Conservation (phyloP, 1,139 yeast genomes). For the Scheffersomyces titani region DNA sequence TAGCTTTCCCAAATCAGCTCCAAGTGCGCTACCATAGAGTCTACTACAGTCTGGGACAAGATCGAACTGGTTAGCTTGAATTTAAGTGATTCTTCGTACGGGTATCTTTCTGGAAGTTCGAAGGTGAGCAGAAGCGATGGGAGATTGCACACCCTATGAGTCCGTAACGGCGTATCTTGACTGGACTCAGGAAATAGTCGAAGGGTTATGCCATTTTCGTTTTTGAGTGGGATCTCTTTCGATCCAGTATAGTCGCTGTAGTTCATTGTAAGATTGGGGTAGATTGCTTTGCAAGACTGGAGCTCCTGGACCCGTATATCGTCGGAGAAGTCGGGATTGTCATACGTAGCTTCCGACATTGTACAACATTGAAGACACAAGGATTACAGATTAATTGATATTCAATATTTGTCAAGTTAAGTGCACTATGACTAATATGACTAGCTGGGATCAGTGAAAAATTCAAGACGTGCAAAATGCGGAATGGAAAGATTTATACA, state of each 20-base stretch:
- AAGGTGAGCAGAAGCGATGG: slow-evolving; percentile 35
- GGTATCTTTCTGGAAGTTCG: slow-evolving; percentile 27
- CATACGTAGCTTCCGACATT: background rate
- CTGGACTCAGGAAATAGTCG: background rate
- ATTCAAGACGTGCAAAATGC: background rate
- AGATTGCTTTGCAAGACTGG: slow-evolving; percentile 49
- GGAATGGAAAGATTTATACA: background rate
- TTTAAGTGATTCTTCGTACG: slow-evolving; percentile 29
- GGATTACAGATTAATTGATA: background rate
- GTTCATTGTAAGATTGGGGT: slow-evolving; percentile 42
- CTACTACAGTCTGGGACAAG: slow-evolving; percentile 18
- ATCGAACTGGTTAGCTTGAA: slow-evolving; percentile 19
- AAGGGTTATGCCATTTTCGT: slow-evolving; percentile 18
- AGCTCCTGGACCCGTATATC: slow-evolving; percentile 41
- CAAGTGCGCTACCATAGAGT: slow-evolving; percentile 18
- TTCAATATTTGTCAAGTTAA: background rate
- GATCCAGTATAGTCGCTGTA: slow-evolving; percentile 19
- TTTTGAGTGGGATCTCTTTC: slow-evolving; percentile 26
- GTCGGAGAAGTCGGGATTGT: slow-evolving; percentile 17
- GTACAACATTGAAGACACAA: background rate
- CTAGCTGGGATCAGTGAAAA: background rate
- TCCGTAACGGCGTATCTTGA: slow-evolving; percentile 5
- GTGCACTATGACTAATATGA: background rate
- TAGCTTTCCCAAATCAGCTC: slow-evolving; percentile 36
- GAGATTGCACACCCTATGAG: slow-evolving; percentile 18